phyloP scores from a whole-genome alignment of 2,329 filamentous ascomycete species.

The Lojkania enalia region DNA sequence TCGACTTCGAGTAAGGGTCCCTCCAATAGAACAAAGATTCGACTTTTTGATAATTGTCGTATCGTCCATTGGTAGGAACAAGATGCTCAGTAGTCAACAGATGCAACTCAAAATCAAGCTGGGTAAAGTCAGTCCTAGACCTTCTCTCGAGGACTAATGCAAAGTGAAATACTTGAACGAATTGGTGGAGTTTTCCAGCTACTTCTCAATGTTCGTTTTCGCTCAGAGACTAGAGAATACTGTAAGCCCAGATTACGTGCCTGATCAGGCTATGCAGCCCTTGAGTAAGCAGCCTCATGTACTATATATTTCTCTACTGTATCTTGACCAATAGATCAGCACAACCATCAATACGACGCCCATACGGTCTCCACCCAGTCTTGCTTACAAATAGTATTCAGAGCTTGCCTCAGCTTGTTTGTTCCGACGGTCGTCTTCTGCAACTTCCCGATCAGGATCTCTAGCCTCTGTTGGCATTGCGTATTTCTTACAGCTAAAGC shows the following conservation, averaged over 20 bases:
- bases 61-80: too few relatives aligned
- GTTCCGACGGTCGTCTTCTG: not conserved
- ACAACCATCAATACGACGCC: too few relatives aligned
- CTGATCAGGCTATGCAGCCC: not conserved
- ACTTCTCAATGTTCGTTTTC: constrained; percentile 10
- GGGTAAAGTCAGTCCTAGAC: too few relatives aligned
- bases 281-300: not conserved
- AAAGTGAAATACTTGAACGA: constrained; percentile 9
- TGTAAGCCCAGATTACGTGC: not conserved
- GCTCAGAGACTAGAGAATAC: constrained; percentile 8
- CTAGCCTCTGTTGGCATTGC: constrained; percentile 4
- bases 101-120: too few relatives aligned
- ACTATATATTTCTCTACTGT: not conserved
- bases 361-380: too few relatives aligned
- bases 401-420: constrained; percentile 5
- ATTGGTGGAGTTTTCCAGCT: constrained; percentile 8
- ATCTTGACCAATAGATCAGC: too few relatives aligned
- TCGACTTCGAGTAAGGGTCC: too few relatives aligned
- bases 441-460: constrained; percentile 7
- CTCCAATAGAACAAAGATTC: too few relatives aligned
- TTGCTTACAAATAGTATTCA: constrained; percentile 1
- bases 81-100: too few relatives aligned
- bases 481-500: constrained; percentile 6
- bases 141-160: constrained; percentile 9
- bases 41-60: too few relatives aligned